Evolutionary conservation across 495 filamentous ascomycete species (phyloP), one percentile per base, ranked within the genome.

Genomic region (Thozetella sp.): DNA sequence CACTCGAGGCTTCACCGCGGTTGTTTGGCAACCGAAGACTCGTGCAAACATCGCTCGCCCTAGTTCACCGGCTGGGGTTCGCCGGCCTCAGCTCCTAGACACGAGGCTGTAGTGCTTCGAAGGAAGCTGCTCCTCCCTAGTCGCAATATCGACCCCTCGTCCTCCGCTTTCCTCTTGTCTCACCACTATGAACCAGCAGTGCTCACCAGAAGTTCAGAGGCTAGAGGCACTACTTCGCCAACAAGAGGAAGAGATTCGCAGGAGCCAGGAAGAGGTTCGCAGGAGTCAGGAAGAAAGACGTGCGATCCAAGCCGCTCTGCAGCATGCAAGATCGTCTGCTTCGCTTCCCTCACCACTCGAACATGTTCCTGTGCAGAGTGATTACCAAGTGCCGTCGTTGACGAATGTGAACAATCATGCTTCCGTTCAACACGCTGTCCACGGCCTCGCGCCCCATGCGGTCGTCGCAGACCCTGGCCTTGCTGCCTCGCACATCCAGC

Each of bases 371-470:
- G 60, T 59, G 45, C 62, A 57, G 54, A 56, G 62, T 63, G 64
- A 73, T 63, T 71, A 66, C 57, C 71, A 68, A 55, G 54, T 66
- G 52, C 68, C 68, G 51, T 65, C 59, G 23, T 61, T 62, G 4
- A 61, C 59, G 20, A 24, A 37, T 2, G 64, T 68, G 59, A 57
- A 43, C 57, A 59, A 68, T 56, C 59, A 66, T 66, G 67, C n/a
- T 20, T 56, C 45, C 69, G 63, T 54, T 64, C 68, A 51, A 64
- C 64, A 58, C 71, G 66, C 70, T 67, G 65, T 57, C 65, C 66
- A 51, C 66, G 73, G 57, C 65, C 74, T 66, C 71, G 66, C 63
- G 51, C 55, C 22, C 54, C n/a, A n/a, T n/a, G n/a, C n/a, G n/a
- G n/a, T n/a, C n/a, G 58, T 54, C 26, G 43, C 57, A 13, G 34